Percentiles rank a stretch among this genome's conserved stretches.
Evolutionary conservation across 257 asterid species (phyloP).

Genomic region (Nicotiana sylvestris): DNA sequence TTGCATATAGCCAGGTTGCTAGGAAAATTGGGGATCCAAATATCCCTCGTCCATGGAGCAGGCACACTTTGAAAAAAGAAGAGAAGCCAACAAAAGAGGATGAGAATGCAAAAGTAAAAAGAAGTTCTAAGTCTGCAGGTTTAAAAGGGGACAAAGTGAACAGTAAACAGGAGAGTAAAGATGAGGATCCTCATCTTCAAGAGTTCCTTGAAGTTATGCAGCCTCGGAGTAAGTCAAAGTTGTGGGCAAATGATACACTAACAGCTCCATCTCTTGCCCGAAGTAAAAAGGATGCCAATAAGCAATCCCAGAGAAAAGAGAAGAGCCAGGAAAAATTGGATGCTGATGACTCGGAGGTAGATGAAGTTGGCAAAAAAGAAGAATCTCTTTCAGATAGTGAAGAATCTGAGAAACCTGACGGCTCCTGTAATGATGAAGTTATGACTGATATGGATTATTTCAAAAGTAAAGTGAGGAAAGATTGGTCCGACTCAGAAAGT

Average conservation of each 20-base stretch:
- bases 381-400: slow-evolving; percentile 22
- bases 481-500: slow-evolving; percentile 73
- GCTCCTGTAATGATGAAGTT: slow-evolving; percentile 38
- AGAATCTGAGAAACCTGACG: slow-evolving; percentile 29
- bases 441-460: slow-evolving; percentile 74
- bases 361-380: slow-evolving; percentile 33
- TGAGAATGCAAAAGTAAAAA: slow-evolving; percentile 21
- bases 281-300: slow-evolving; percentile 24
- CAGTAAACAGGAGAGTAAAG: slow-evolving; percentile 39
- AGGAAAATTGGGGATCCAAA: slow-evolving; percentile 77
- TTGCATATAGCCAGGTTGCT: slow-evolving; percentile 68
- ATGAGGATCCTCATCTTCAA: slow-evolving; percentile 64
- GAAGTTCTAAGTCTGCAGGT: slow-evolving; percentile 27
- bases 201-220: slow-evolving; percentile 90
- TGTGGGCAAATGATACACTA: slow-evolving; percentile 90
- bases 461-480: slow-evolving; percentile 58
- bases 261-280: slow-evolving; percentile 42
- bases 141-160: slow-evolving; percentile 38
- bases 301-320: slow-evolving; percentile 25
- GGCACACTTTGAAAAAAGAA: slow-evolving; percentile 55
- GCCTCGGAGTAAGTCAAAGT: slow-evolving; percentile 69
- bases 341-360: slow-evolving; percentile 21
- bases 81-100: slow-evolving; percentile 40
- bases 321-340: slow-evolving; percentile 22
- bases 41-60: slow-evolving; percentile 96